These are phyloP conservation scores for Tulasnella sp. DNA, from an alignment of 768 basidiomycete species.

Conservation along the genomic window DNA sequence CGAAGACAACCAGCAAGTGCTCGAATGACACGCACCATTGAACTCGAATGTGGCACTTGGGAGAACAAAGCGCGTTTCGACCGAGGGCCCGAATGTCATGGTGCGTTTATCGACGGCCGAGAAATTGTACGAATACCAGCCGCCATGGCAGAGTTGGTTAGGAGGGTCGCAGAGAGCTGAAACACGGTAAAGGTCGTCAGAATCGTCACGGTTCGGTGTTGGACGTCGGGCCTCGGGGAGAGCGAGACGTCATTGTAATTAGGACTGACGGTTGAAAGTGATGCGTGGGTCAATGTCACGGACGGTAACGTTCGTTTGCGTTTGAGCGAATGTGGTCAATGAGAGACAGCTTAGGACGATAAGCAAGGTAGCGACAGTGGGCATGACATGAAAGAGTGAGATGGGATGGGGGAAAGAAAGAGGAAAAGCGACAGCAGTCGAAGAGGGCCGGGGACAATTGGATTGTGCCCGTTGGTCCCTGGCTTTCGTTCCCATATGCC, in stretches of 20 bases:
- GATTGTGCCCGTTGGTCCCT: background rate
- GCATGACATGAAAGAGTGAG: conserved; percentile 8
- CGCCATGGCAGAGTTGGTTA: background rate
- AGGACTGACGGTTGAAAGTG: conserved; percentile 1
- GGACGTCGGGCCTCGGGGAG: background rate
- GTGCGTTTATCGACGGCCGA: background rate
- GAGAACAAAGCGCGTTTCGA: background rate
- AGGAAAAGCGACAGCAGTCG: conserved; percentile 4
- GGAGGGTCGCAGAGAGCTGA: conserved; percentile 4
- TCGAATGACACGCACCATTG: conserved; percentile 10
- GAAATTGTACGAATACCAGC: conserved; percentile 10
- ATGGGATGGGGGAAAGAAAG: background rate
- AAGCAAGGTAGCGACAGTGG: background rate
- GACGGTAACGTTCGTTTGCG: conserved; percentile 6
- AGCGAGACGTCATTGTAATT: background rate
- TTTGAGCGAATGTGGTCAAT: background rate
- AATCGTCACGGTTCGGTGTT: background rate
- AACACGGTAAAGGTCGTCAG: background rate
- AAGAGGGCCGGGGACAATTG: background rate
- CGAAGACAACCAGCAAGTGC: background rate
- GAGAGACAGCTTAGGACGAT: background rate
- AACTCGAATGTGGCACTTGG: conserved; percentile 15
- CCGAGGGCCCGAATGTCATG: conserved; percentile 11
- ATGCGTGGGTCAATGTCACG: conserved; percentile 11
- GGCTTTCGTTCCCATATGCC: background rate